Conservation (phyloP, 805 yeast genomes). For the Lachancea waltii region DNA sequence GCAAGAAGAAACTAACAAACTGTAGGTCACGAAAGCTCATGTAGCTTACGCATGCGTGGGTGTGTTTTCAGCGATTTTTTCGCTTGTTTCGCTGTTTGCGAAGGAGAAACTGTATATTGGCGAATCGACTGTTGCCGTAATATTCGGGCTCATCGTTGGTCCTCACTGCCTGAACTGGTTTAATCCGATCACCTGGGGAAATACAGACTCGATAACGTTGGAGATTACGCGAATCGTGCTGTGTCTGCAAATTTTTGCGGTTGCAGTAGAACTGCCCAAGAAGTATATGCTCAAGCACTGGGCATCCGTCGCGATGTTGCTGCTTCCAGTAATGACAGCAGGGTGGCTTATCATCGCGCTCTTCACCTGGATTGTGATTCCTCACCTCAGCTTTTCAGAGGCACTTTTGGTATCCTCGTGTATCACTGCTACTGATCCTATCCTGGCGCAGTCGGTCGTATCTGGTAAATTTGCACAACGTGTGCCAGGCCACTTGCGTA, state of each 20-base stretch:
- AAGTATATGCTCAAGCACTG: constrained; percentile 83
- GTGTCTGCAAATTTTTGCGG: constrained; percentile 87
- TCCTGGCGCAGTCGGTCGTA: constrained; percentile 89
- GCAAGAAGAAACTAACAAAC: background rate
- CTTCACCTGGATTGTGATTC: constrained; percentile 72
- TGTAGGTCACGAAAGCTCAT: constrained; percentile 56
- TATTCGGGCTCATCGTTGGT: constrained; percentile 81
- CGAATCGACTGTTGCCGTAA: constrained; percentile 83
- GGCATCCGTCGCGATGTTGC: constrained; percentile 63
- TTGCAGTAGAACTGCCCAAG: constrained; percentile 87
- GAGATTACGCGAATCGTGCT: constrained; percentile 79
- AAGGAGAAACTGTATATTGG: constrained; percentile 83
- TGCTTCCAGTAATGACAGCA: constrained; percentile 81
- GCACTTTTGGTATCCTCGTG: constrained; percentile 77
- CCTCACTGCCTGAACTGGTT: constrained; percentile 85
- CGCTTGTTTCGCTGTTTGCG: constrained; percentile 71
- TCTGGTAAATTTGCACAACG: constrained; percentile 85
- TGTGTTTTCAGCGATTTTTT: constrained; percentile 71
- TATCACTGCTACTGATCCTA: constrained; percentile 93
- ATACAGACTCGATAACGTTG: constrained; percentile 71
- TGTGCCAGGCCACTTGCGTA: constrained; percentile 88
- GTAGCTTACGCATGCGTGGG: constrained; percentile 85
- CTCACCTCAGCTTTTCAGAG: constrained; percentile 63
- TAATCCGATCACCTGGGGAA: constrained; percentile 78
- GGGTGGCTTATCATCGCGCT: constrained; percentile 85